These are phyloP conservation scores for Fonsecaea nubica DNA, from an alignment of 2,329 filamentous ascomycete species.

Conservation along the genomic window DNA sequence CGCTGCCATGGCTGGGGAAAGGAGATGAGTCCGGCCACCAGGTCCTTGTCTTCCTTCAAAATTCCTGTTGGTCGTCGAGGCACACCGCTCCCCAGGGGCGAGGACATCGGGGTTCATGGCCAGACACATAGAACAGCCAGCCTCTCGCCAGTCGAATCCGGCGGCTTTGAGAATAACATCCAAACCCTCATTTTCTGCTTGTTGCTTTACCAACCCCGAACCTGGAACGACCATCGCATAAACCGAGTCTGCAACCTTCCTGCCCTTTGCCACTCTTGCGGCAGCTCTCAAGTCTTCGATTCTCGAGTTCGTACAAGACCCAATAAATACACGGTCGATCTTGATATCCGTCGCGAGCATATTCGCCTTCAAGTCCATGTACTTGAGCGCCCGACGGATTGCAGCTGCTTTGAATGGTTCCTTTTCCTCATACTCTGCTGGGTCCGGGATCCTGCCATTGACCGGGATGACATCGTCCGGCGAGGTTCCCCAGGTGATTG, in stretches of 20 bases:
- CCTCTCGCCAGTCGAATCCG: constrained; percentile 97
- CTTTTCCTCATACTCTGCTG: constrained; percentile 80
- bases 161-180: constrained; percentile 91
- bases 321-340: constrained; percentile 96
- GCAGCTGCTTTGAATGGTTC: constrained; percentile 71
- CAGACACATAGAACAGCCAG: constrained; percentile 97
- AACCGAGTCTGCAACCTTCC: constrained; percentile 82
- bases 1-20: constrained; percentile 96
- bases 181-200: constrained; percentile 87
- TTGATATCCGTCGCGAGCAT: constrained; percentile 86
- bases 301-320: constrained; percentile 94
- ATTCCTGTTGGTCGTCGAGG: constrained; percentile 94
- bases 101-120: constrained; percentile 99
- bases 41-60: constrained; percentile 96
- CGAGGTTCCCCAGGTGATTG: constrained; percentile 94
- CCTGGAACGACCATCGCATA: constrained; percentile 96
- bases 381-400: constrained; percentile 82
- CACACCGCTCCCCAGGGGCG: constrained; percentile 87
- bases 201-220: constrained; percentile 89
- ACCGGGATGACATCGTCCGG: constrained; percentile 96
- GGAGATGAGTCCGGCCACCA: constrained; percentile 85
- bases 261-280: constrained; percentile 82
- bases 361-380: constrained; percentile 89
- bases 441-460: constrained; percentile 82
- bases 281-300: constrained; percentile 93